Conservation (phyloP, 768 basidiomycete species). For the Tylopilus balloui region DNA sequence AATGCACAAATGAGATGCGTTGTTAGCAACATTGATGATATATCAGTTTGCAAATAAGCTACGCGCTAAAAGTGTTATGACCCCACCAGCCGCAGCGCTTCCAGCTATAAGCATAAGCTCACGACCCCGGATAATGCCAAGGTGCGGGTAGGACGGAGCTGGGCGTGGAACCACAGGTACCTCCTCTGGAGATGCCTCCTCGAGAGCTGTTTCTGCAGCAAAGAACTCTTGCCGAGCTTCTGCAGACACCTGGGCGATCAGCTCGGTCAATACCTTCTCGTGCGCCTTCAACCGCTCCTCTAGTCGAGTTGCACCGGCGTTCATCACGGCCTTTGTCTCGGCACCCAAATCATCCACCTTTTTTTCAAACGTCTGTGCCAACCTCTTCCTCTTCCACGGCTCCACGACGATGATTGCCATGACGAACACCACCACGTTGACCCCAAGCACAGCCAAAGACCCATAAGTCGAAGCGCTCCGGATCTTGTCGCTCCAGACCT, state of each 20-base stretch:
- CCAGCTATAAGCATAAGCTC: slow-evolving; percentile 29
- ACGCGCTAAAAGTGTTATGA: slow-evolving; percentile 21
- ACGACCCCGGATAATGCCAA: slow-evolving; percentile 9
- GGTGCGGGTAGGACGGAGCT: slow-evolving; percentile 5
- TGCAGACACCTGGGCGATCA: slow-evolving; percentile 20
- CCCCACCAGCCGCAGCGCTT: slow-evolving; percentile 27
- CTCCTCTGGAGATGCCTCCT: slow-evolving; percentile 4
- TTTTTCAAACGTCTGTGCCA: slow-evolving; percentile 87
- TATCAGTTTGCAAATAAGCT: slow-evolving; percentile 19
- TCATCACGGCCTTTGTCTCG: slow-evolving; percentile 40
- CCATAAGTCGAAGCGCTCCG: slow-evolving; percentile 94
- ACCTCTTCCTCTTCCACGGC: slow-evolving; percentile 87
- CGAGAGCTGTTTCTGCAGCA: slow-evolving; percentile 1
- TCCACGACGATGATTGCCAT: slow-evolving; percentile 88
- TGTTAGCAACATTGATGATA: neutral
- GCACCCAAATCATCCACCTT: slow-evolving; percentile 60
- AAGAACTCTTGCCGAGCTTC: slow-evolving; percentile 11
- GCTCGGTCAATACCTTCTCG: slow-evolving; percentile 30
- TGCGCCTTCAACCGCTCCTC: slow-evolving; percentile 48
- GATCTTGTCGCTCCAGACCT: slow-evolving; percentile 99
- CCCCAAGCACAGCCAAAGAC: slow-evolving; percentile 73
- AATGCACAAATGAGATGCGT: neutral
- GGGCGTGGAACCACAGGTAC: neutral
- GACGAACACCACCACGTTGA: slow-evolving; percentile 89
- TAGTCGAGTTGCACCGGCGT: slow-evolving; percentile 46